Percentiles rank a stretch among this genome's conserved stretches.
Conservation (phyloP, 805 yeast genomes). For the Ogataea philodendri region DNA sequence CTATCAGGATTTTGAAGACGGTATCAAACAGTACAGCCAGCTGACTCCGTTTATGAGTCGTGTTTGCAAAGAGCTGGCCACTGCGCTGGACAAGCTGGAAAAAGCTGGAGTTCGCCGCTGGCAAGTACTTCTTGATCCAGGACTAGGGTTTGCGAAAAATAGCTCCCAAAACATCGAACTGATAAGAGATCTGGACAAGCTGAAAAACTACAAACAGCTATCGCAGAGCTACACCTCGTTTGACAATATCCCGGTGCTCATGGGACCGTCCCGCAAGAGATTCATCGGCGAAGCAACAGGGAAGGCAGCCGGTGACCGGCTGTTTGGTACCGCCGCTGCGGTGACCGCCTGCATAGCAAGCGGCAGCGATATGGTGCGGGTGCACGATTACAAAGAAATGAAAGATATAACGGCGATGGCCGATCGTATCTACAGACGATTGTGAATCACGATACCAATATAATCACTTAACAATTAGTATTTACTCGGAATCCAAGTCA, state of each 20-base stretch:
- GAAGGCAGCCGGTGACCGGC: constrained; percentile 60
- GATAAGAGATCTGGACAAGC: constrained; percentile 47
- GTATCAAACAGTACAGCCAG: constrained; percentile 17
- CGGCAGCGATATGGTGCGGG: constrained; percentile 78
- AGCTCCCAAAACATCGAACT: constrained; percentile 65
- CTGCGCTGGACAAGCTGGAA: constrained; percentile 54
- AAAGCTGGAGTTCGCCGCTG: constrained; percentile 71
- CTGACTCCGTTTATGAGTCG: constrained; percentile 48
- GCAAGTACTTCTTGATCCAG: constrained; percentile 94
- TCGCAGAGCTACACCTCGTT: constrained; percentile 39
- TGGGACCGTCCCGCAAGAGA: constrained; percentile 87
- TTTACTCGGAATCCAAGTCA: constrained; percentile 21
- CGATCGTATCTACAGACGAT: constrained; percentile 63
- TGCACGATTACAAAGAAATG: constrained; percentile 73
- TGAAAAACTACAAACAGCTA: constrained; percentile 45
- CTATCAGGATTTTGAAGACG: constrained; percentile 41
- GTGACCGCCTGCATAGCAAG: constrained; percentile 64
- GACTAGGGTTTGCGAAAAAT: constrained; percentile 92
- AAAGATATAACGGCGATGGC: constrained; percentile 56
- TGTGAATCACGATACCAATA: constrained; percentile 8
- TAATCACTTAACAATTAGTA: constrained; percentile 4
- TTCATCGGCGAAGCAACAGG: constrained; percentile 77
- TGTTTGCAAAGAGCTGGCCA: constrained; percentile 57
- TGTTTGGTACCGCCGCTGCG: constrained; percentile 73
- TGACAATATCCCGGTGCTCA: constrained; percentile 60